A percentile compares a stretch with the other conserved stretches of the same genome.
These are phyloP conservation scores for Amphichorda felina DNA, from an alignment of 2,329 filamentous ascomycete genomes.

Conservation along the genomic window DNA sequence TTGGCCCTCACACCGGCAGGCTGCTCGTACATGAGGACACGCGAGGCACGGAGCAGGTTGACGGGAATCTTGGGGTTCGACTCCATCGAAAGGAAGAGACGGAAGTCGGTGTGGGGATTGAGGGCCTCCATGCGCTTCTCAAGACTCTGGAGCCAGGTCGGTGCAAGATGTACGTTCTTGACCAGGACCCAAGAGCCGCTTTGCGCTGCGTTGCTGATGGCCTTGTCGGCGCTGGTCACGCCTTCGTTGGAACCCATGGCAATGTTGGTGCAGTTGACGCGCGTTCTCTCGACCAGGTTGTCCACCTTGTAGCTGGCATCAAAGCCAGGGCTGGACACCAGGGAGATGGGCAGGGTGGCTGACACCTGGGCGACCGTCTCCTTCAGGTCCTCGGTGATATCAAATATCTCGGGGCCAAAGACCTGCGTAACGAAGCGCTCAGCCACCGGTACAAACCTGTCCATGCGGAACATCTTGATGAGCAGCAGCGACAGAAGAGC, in stretches of 20 bases:
- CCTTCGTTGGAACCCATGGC: slow-evolving; percentile 98
- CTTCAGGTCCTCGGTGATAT: slow-evolving; percentile 74
- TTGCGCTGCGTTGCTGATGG: slow-evolving; percentile 83
- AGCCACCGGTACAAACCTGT: slow-evolving; percentile 85
- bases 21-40: slow-evolving; percentile 96
- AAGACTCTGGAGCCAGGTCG: slow-evolving; percentile 90
- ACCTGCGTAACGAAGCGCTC: slow-evolving; percentile 83
- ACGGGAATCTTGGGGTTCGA: slow-evolving; percentile 93
- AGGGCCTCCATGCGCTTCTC: slow-evolving; percentile 95
- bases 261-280: slow-evolving; percentile 83
- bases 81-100: slow-evolving; percentile 96
- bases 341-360: slow-evolving; percentile 73
- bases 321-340: slow-evolving; percentile 92
- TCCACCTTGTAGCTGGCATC: slow-evolving; percentile 99
- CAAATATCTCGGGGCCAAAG: slow-evolving; percentile 73
- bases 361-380: slow-evolving; percentile 77
- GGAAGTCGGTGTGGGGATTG: slow-evolving; percentile 86
- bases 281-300: slow-evolving; percentile 74
- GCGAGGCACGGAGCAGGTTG: slow-evolving; percentile 83
- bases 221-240: slow-evolving; percentile 85
- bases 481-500: slow-evolving; percentile 75
- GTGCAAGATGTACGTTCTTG: slow-evolving; percentile 96
- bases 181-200: slow-evolving; percentile 92
- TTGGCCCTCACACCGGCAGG: slow-evolving; percentile 93
- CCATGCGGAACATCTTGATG: slow-evolving; percentile 89